Conservation (phyloP, 2,329 filamentous ascomycete genomes). For the Aspergillus glaucus region DNA sequence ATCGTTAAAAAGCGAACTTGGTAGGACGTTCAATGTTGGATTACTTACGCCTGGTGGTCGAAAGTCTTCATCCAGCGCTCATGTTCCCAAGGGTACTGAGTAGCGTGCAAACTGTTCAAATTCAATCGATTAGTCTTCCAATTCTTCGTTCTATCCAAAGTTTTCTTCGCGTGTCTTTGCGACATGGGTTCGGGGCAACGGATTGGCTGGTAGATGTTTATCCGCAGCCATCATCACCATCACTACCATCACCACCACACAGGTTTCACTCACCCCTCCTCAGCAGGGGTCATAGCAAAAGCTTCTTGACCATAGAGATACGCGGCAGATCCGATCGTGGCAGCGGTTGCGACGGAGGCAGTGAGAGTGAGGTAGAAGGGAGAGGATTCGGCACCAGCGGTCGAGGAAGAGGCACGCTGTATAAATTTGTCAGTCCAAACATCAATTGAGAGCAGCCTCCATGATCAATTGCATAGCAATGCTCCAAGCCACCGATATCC, state of each 20-base stretch:
- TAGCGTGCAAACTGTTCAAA: slow-evolving; percentile 71
- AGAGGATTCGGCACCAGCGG: slow-evolving; percentile 63
- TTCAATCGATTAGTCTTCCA: slow-evolving; percentile 22
- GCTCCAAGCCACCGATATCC: slow-evolving; percentile 20
- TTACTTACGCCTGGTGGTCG: slow-evolving; percentile 86
- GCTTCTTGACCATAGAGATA: slow-evolving; percentile 87
- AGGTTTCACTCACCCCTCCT: slow-evolving; percentile 81
- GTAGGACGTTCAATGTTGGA: not conserved
- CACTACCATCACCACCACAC: not conserved
- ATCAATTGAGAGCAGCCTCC: slow-evolving; percentile 26
- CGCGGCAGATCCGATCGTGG: slow-evolving; percentile 82
- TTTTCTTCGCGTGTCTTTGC: slow-evolving; percentile 7
- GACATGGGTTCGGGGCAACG: slow-evolving; percentile 14
- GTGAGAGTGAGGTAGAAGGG: slow-evolving; percentile 79
- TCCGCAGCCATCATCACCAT: not conserved
- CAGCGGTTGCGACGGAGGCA: slow-evolving; percentile 76
- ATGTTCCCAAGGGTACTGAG: slow-evolving; percentile 94
- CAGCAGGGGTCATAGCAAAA: slow-evolving; percentile 82
- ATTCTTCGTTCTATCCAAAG: slow-evolving; percentile 7
- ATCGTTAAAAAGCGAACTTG: slow-evolving; percentile 17
- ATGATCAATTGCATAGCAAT: slow-evolving; percentile 16
- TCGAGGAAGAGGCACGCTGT: slow-evolving; percentile 63
- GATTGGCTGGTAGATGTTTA: slow-evolving; percentile 12
- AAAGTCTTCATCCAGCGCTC: slow-evolving; percentile 88
- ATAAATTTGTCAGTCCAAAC: slow-evolving; percentile 27